phyloP scores from a whole-genome alignment of 768 basidiomycete genomes.

The Rhizopogon vesiculosus region DNA sequence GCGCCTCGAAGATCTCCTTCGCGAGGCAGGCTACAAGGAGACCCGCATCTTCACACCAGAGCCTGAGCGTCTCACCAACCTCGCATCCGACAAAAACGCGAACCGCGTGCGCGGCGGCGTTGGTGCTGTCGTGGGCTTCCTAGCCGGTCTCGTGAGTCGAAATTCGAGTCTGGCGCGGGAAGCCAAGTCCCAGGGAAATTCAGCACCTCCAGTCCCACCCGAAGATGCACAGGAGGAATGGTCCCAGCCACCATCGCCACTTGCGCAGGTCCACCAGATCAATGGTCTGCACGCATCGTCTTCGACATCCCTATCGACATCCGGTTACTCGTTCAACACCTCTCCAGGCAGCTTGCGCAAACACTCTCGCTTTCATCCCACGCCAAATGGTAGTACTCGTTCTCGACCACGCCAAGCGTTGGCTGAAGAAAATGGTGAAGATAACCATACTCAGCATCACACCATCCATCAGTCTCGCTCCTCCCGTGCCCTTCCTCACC shows the following conservation, averaged over 20 bases:
- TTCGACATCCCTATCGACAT: conserved; percentile 9
- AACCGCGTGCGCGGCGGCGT: conserved; percentile 40
- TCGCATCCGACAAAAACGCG: conserved; percentile 16
- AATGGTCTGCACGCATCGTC: conserved; percentile 9
- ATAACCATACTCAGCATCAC: conserved; percentile 3
- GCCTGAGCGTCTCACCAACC: conserved; percentile 43
- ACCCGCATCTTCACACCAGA: conserved; percentile 88
- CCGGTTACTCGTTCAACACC: conserved; percentile 4
- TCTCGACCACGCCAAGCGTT: not conserved
- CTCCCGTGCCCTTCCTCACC: conserved; percentile 18
- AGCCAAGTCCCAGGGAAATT: conserved; percentile 7
- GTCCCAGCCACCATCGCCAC: conserved; percentile 24
- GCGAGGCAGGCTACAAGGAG: conserved; percentile 90
- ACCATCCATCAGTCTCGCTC: conserved; percentile 16
- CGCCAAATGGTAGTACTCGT: not conserved
- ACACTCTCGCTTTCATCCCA: not conserved
- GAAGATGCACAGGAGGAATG: conserved; percentile 4
- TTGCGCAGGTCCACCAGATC: conserved; percentile 9
- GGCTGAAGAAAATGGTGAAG: not conserved
- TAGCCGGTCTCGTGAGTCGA: conserved; percentile 52
- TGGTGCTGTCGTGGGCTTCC: conserved; percentile 58
- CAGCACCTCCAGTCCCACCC: not conserved
- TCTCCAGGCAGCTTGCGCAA: conserved; percentile 19
- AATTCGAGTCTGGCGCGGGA: conserved; percentile 18
- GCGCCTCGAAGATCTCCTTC: conserved; percentile 77